phyloP scores from a whole-genome alignment of 768 basidiomycete species.

The Auricularia sp. region DNA sequence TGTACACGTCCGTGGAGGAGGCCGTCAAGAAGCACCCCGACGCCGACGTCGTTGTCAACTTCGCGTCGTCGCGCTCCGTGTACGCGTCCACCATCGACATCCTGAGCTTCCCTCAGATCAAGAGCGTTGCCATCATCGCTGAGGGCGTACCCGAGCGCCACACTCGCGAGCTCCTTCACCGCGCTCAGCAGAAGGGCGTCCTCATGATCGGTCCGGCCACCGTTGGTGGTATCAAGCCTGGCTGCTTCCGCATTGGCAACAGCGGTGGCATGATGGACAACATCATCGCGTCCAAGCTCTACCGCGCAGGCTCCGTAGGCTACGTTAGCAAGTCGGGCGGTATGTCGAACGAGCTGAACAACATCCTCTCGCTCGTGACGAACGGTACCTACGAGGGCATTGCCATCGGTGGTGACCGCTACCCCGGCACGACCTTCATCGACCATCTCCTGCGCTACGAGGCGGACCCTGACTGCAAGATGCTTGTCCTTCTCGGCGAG shows the following conservation, averaged over 20 bases:
- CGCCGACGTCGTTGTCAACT: constrained; percentile 97
- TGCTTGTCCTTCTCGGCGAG: constrained; percentile 97
- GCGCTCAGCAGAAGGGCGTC: constrained; percentile 75
- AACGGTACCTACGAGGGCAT: constrained; percentile 99
- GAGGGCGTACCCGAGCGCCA: constrained; percentile 99
- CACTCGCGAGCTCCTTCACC: constrained; percentile 89
- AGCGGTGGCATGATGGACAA: constrained; percentile 99
- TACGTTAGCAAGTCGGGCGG: constrained; percentile 99
- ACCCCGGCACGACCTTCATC: constrained; percentile 97
- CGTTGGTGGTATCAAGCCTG: constrained; percentile 98
- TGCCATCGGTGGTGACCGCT: constrained; percentile 98
- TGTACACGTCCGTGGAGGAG: constrained; percentile 87
- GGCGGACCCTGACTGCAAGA: constrained; percentile 93
- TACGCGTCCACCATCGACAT: constrained; percentile 93
- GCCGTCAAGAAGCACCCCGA: constrained; percentile 92
- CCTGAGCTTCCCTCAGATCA: constrained; percentile 56
- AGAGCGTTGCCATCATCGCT: constrained; percentile 84
- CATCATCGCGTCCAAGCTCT: constrained; percentile 97
- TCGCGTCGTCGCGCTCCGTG: constrained; percentile 87
- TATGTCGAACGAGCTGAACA: constrained; percentile 99
- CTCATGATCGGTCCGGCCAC: constrained; percentile 96
- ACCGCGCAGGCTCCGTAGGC: constrained; percentile 93
- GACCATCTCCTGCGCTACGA: constrained; percentile 98
- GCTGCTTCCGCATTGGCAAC: constrained; percentile 99
- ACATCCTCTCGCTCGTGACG: constrained; percentile 90